These are phyloP conservation scores for Xylaria sp. DNA, from an alignment of 2,329 filamentous ascomycete genomes.

Conservation along the genomic window DNA sequence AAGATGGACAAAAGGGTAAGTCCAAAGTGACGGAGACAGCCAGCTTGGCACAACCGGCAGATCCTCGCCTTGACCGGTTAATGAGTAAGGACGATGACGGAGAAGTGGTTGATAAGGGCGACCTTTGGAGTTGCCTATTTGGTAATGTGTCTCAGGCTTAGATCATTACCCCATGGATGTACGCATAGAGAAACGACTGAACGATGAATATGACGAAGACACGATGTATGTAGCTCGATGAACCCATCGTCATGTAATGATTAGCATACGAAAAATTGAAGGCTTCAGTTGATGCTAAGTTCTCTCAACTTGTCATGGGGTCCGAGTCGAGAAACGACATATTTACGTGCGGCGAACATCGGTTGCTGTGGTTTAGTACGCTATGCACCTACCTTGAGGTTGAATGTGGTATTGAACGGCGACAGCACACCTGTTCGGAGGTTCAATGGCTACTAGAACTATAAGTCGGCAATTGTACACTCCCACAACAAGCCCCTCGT, in stretches of 20 bases:
- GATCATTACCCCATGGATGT: neutral
- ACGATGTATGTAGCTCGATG: neutral
- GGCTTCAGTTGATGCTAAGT: neutral
- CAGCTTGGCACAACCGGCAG: conserved; percentile 85
- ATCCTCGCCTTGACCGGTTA: conserved; percentile 74
- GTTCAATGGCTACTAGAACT: neutral
- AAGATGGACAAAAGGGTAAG: conserved; percentile 47
- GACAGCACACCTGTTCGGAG: neutral
- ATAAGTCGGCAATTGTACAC: neutral
- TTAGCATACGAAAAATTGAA: neutral
- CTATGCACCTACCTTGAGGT: neutral
- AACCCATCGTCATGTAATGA: neutral
- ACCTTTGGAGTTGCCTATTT: conserved; percentile 92
- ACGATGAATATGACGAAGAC: conserved; percentile 1
- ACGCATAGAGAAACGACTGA: conserved; percentile 12
- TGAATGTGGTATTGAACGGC: neutral
- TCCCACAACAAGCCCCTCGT: neutral
- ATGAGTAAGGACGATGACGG: conserved; percentile 78
- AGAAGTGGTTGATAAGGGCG: conserved; percentile 80
- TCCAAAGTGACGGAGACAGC: conserved; percentile 75
- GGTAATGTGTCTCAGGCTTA: conserved; percentile 61
- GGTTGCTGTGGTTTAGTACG: neutral
- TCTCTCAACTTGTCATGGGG: neutral
- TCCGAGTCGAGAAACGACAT: neutral
- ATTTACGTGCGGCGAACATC: neutral